phyloP scores from a whole-genome alignment of 257 asterid species.

The Lithospermum erythrorhizon region DNA sequence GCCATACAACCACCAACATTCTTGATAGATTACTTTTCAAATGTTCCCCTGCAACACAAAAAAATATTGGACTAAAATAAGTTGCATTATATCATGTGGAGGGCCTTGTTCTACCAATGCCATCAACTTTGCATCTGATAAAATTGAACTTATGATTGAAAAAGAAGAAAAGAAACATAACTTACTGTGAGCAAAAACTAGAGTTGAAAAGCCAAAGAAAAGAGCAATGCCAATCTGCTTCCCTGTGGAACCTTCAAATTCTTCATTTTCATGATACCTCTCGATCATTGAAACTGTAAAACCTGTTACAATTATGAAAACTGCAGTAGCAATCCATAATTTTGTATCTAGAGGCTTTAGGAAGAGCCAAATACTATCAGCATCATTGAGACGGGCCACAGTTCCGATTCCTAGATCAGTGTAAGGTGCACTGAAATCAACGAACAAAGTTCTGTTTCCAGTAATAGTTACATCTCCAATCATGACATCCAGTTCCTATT shows the following conservation, averaged over 20 bases:
- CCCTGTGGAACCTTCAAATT: conserved; percentile 27
- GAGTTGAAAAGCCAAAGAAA: conserved; percentile 21
- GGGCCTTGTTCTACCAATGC: no score
- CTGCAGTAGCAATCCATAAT: conserved; percentile 33
- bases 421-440: conserved; percentile 45
- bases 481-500: conserved; percentile 30
- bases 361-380: conserved; percentile 26
- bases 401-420: conserved; percentile 37
- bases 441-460: conserved; percentile 34
- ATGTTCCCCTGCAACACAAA: conserved; percentile 26
- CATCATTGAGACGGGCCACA: conserved; percentile 25
- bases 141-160: no score
- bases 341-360: conserved; percentile 42
- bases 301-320: conserved; percentile 29
- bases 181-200: conserved; percentile 29
- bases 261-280: conserved; percentile 27
- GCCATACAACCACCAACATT: conserved; percentile 32
- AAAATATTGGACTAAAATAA: not conserved
- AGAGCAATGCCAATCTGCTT: conserved; percentile 16
- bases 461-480: conserved; percentile 43
- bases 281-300: conserved; percentile 39
- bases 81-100: no score
- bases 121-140: no score
- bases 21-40: conserved; percentile 27
- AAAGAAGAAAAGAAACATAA: not conserved